A percentile compares a stretch with the other conserved stretches of the same genome.
phyloP scores from a whole-genome alignment of 2,329 filamentous ascomycete species.

The Botrytis galanthina region DNA sequence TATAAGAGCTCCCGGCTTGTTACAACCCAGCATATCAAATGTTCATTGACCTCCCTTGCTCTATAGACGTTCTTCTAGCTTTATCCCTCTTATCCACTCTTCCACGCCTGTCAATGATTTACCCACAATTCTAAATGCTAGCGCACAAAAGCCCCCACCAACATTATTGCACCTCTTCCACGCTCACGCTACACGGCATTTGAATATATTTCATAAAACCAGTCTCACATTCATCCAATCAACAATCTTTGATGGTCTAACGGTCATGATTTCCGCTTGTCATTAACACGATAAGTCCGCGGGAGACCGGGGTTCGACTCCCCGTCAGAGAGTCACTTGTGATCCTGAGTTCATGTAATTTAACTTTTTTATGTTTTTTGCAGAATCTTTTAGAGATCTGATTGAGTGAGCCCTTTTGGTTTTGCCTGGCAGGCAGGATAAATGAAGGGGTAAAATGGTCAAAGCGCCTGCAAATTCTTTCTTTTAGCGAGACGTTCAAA shows the following conservation, averaged over 20 bases:
- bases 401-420: background rate
- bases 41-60: background rate
- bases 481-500: background rate
- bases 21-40: background rate
- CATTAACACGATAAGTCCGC: slow-evolving; percentile 26
- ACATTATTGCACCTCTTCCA: fast-evolving
- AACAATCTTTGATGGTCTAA: slow-evolving; percentile 36
- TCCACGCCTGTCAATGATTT: background rate
- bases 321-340: slow-evolving; percentile 23
- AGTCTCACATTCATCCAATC: fast-evolving
- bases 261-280: slow-evolving; percentile 42
- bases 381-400: background rate
- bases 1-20: background rate
- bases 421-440: background rate
- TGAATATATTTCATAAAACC: background rate
- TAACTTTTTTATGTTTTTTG: background rate
- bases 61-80: background rate
- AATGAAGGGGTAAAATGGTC: background rate
- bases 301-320: slow-evolving; percentile 35
- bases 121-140: background rate
- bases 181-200: fast-evolving
- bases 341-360: background rate
- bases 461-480: background rate
- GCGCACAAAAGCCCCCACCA: background rate
- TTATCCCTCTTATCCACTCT: background rate